Conservation (phyloP, 176 grass and related monocot species). For the Eragrostis curvula region DNA sequence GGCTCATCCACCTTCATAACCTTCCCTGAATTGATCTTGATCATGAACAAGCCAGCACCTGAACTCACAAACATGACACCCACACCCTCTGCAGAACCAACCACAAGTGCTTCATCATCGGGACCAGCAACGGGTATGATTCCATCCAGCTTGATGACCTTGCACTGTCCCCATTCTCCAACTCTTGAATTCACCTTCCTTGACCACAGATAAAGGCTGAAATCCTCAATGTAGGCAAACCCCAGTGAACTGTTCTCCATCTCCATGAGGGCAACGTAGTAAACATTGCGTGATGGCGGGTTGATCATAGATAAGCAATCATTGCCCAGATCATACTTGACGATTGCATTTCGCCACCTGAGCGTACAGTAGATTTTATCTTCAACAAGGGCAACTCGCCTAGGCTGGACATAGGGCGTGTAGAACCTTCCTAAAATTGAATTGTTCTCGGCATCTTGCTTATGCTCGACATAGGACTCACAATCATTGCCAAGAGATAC, state of each 20-base stretch:
- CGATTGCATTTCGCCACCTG: background rate
- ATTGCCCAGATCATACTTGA: background rate
- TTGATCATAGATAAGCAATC: background rate
- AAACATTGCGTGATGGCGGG: background rate
- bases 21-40: background rate
- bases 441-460: too few relatives aligned
- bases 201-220: background rate
- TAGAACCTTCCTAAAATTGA: too few relatives aligned
- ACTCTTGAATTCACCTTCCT: background rate
- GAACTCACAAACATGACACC: background rate
- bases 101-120: background rate
- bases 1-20: background rate
- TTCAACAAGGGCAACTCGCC: too few relatives aligned
- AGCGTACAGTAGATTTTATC: too few relatives aligned
- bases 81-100: background rate
- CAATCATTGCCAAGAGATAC: too few relatives aligned
- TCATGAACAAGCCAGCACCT: background rate
- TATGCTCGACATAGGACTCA: too few relatives aligned
- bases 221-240: background rate
- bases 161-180: background rate
- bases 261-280: background rate
- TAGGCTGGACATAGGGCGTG: too few relatives aligned
- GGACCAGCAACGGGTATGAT: background rate
- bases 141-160: background rate
- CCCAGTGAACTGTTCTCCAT: background rate